Evolutionary conservation across 805 yeast genomes (phyloP).

Genomic region (Nematodospora valgi): DNA sequence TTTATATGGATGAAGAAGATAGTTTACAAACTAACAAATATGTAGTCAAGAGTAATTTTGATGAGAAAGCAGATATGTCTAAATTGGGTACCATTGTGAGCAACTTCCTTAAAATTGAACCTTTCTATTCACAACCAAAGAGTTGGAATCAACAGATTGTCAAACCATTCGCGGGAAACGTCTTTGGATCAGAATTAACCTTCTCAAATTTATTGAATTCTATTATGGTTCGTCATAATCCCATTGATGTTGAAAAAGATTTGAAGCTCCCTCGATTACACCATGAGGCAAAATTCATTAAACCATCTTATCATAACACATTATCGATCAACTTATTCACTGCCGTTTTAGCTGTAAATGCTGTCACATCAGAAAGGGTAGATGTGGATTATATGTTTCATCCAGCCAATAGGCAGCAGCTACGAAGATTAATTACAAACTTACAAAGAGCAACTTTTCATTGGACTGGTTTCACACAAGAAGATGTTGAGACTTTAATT

Average conservation of each 20-base stretch:
- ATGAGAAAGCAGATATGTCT: constrained; percentile 49
- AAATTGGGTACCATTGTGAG: constrained; percentile 52
- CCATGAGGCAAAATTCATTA: constrained; percentile 55
- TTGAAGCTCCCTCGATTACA: constrained; percentile 55
- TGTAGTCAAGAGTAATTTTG: constrained; percentile 47
- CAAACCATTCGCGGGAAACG: constrained; percentile 43
- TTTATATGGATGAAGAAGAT: constrained; percentile 45
- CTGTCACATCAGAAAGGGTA: constrained; percentile 66
- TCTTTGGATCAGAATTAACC: constrained; percentile 39
- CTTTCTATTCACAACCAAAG: constrained; percentile 47
- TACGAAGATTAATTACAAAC: constrained; percentile 56
- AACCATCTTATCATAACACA: constrained; percentile 61
- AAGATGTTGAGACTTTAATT: constrained; percentile 53
- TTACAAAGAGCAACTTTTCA: constrained; percentile 66
- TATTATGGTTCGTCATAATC: constrained; percentile 55
- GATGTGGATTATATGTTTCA: constrained; percentile 73
- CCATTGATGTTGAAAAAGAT: constrained; percentile 53
- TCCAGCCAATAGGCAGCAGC: constrained; percentile 49
- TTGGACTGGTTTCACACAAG: constrained; percentile 69
- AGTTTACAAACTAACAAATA: constrained; percentile 27
- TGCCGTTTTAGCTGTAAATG: constrained; percentile 67
- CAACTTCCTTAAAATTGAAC: constrained; percentile 56
- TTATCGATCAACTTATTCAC: constrained; percentile 61
- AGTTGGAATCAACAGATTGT: constrained; percentile 47
- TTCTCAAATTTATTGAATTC: constrained; percentile 41